phyloP scores from a whole-genome alignment of 805 yeast genomes.

The Cyberlindnera euphorbiae region DNA sequence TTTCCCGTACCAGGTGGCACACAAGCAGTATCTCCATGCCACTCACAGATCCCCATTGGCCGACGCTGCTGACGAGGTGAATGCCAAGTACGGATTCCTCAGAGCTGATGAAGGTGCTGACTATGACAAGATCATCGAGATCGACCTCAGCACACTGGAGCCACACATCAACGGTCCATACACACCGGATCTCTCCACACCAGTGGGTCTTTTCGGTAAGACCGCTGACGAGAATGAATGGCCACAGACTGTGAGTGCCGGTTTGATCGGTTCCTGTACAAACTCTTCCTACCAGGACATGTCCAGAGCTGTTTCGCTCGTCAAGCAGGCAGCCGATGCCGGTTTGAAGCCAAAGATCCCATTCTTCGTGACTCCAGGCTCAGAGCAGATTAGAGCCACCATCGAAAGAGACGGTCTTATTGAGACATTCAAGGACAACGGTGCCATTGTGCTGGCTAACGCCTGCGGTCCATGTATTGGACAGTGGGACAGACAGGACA shows the following conservation, averaged over 20 bases:
- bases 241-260: conserved; percentile 92
- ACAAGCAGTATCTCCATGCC: conserved; percentile 71
- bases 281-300: conserved; percentile 98
- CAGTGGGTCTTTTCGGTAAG: conserved; percentile 80
- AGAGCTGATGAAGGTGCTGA: conserved; percentile 89
- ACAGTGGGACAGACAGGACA: conserved; percentile 95
- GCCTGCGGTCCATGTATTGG: conserved; percentile 99
- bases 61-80: conserved; percentile 64
- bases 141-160: conserved; percentile 83
- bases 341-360: conserved; percentile 91
- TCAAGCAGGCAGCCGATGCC: conserved; percentile 82
- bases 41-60: conserved; percentile 85
- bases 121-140: conserved; percentile 90
- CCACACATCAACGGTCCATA: conserved; percentile 98
- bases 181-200: conserved; percentile 97
- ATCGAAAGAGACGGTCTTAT: conserved; percentile 95
- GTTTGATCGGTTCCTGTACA: conserved; percentile 97
- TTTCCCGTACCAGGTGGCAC: conserved; percentile 89
- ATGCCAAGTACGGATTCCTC: conserved; percentile 52
- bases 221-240: conserved; percentile 81
- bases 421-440: conserved; percentile 81
- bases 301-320: conserved; percentile 93
- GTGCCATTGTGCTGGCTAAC: conserved; percentile 92
- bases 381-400: conserved; percentile 97
- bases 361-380: conserved; percentile 95